Percentiles rank a stretch among this genome's conserved stretches.
Evolutionary conservation across 306 rosid species (phyloP).

Genomic region (Corylus avellana): DNA sequence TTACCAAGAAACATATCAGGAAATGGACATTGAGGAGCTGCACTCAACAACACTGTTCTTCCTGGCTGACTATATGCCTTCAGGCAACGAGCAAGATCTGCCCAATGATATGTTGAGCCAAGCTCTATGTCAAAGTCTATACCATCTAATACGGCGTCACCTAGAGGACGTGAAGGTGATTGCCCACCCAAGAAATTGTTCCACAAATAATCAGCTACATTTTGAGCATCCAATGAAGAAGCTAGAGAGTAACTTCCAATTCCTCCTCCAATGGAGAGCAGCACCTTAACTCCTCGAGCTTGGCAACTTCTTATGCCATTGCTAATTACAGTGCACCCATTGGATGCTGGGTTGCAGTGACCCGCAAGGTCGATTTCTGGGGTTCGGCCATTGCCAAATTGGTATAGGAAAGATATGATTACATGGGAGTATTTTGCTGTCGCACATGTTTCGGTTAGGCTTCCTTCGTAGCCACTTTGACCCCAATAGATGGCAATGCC

Average conservation of each 20-base stretch:
- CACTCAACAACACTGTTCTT: slow-evolving; percentile 50
- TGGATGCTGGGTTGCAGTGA: slow-evolving; percentile 58
- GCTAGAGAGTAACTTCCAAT: slow-evolving; percentile 54
- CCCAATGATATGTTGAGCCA: slow-evolving; percentile 46
- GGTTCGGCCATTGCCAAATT: slow-evolving; percentile 47
- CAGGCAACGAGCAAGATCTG: slow-evolving; percentile 45
- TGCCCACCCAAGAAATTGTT: slow-evolving; percentile 71
- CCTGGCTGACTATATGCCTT: slow-evolving; percentile 28
- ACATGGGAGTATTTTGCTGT: slow-evolving; percentile 50
- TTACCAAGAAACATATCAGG: slow-evolving; percentile 55
- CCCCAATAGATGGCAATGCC: slow-evolving; percentile 63
- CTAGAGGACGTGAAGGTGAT: slow-evolving; percentile 59
- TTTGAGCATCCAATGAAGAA: slow-evolving; percentile 50
- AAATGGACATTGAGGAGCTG: slow-evolving; percentile 79
- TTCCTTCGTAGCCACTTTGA: slow-evolving; percentile 47
- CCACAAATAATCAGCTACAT: slow-evolving; percentile 50
- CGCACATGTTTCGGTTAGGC: slow-evolving; percentile 55
- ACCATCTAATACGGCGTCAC: slow-evolving; percentile 68
- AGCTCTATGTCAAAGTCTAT: slow-evolving; percentile 74
- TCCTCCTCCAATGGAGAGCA: slow-evolving; percentile 74
- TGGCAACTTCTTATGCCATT: slow-evolving; percentile 52
- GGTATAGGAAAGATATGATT: slow-evolving; percentile 46
- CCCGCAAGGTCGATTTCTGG: slow-evolving; percentile 66
- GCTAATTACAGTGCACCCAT: slow-evolving; percentile 46
- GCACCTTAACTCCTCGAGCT: slow-evolving; percentile 50